Base-by-base conservation (phyloP, 2,329 filamentous ascomycete genomes). In the Epichloe uncinata region DNA sequence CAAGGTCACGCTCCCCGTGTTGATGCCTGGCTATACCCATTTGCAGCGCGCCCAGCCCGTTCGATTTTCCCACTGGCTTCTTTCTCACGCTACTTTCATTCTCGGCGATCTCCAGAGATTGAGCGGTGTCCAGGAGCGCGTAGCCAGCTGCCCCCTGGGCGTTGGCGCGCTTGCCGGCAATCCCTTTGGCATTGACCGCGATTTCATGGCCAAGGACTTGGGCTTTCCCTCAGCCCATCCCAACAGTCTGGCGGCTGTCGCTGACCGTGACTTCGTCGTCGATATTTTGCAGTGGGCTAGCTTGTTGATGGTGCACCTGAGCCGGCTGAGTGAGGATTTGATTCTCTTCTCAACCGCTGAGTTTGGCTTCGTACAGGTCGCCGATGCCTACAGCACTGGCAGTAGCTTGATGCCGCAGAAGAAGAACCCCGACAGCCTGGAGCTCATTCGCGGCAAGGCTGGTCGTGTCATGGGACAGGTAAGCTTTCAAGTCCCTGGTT, bases 171-270 rank as follows among this genome's bases (percentile, higher is more conserved):
- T 61, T 3, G 61, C 61, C 4, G 61, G 61, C 34, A 64, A 48
- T 9, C 33, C 33, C 2, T 64, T 64, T 36, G 33, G 56, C 7
- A 64, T 64, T 30, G 62, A 64, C 52, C 62, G 62, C 44, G 38
- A 64, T 18, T n/a, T 42, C 3, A 63, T 64, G 22, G 62, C 62
- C 34, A 71, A 76, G 61, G 85, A 89, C 66, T 74, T 89, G 5
- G 84, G 84, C 13, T 89, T 89, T 56, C 75, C 81, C 2, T 80
- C 79, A 1, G 67, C 87, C 3, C 70, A 82, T 48, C 76, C 76
- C 66, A 88, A 87, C 71, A 84, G 78, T 3, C 79, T 89, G 74
- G 77, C 78, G 42, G 79, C 79, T 35, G 82, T 85, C 7, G 81
- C 72, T 9, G 84, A 87, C 61, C 76, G 84, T 12, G 84, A 88